Base-by-base conservation (phyloP, 441 rosid genomes). In the Macaranga tanarius region DNA sequence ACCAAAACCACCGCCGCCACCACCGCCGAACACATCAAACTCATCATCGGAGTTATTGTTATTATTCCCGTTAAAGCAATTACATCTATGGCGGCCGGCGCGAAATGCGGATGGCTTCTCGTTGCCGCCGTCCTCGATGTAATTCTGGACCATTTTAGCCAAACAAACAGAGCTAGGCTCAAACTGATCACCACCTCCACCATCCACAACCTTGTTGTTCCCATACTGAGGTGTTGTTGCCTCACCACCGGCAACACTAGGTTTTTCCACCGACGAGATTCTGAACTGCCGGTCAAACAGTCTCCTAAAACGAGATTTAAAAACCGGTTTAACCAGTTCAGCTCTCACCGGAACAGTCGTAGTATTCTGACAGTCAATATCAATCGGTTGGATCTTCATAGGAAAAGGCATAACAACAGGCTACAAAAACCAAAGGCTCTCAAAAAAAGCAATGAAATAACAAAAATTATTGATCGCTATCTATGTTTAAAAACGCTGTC, bases 381-480 rank as follows among this genome's bases (percentile, higher is more conserved):
- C 92, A 67, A 92, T 84, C 26, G 99, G 99, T 62, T 90, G 97
- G 86, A 94, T 86, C 92, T 94, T 94, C 92, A 93, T 90, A 68
- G 83, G 85, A 58, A 73, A 77, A 76, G 82, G 84, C 86, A 81
- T 76, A 69, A 47, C 25, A 62, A 20, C 16, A 8, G 52, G 64
- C 57, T 62, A 8, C 40, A 62, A 47, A 59, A 67, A 54, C 76
- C 74, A 67, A 60, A 72, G 54, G 34, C 75, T 17, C 11, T 42
- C 9, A 42, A 40, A 40, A 40, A 40, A 42, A 22, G 31, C 56
- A 40, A 8, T 28, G 34, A 28, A 28, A 28, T 28, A 31, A 25
- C 62, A 42, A 58, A 64, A 20, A 28, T 23, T 45, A 69, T 25
- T 47, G 56, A 47, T 17, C 60, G 69, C 62, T 69, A 4, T 69